These are phyloP conservation scores for Candida albicans DNA, from an alignment of 1,139 yeast species.

Conservation along the genomic window DNA sequence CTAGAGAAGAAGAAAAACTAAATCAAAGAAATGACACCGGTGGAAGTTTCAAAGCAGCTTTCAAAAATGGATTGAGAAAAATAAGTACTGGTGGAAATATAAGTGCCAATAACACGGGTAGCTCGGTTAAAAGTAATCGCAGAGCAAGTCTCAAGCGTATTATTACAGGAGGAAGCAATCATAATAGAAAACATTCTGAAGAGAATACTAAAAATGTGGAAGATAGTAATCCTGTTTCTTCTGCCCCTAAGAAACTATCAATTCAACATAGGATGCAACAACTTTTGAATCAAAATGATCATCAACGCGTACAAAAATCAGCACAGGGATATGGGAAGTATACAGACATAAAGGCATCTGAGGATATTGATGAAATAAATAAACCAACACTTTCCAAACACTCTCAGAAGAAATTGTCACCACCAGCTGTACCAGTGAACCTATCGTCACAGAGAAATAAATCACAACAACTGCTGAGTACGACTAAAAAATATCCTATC, in stretches of 20 bases:
- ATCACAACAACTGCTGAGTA: conserved; percentile 4
- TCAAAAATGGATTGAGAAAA: conserved; percentile 37
- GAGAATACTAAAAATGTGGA: conserved; percentile 1
- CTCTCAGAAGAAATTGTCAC: conserved; percentile 16
- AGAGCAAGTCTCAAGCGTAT: conserved; percentile 44
- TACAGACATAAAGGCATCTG: conserved; percentile 43
- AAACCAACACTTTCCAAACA: conserved; percentile 4
- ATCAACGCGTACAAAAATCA: conserved; percentile 53
- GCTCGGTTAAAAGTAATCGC: conserved; percentile 16
- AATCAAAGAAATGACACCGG: conserved; percentile 39
- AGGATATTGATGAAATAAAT: conserved; percentile 45
- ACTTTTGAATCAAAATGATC: conserved; percentile 49
- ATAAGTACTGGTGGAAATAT: conserved; percentile 42
- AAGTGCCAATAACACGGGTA: conserved; percentile 25
- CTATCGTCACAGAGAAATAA: conserved; percentile 20
- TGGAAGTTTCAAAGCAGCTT: conserved; percentile 42
- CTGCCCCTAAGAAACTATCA: conserved; percentile 36
- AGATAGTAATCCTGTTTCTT: conserved; percentile 3
- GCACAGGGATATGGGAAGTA: conserved; percentile 78
- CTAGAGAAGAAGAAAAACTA: conserved; percentile 36
- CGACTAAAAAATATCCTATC: background rate
- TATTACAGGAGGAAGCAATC: conserved; percentile 36
- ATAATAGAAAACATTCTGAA: conserved; percentile 16
- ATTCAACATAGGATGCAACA: conserved; percentile 71
- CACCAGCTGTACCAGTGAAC: conserved; percentile 36